These are phyloP conservation scores for Xanthoparmelia taractica DNA, from an alignment of 495 filamentous ascomycete genomes.

Conservation along the genomic window DNA sequence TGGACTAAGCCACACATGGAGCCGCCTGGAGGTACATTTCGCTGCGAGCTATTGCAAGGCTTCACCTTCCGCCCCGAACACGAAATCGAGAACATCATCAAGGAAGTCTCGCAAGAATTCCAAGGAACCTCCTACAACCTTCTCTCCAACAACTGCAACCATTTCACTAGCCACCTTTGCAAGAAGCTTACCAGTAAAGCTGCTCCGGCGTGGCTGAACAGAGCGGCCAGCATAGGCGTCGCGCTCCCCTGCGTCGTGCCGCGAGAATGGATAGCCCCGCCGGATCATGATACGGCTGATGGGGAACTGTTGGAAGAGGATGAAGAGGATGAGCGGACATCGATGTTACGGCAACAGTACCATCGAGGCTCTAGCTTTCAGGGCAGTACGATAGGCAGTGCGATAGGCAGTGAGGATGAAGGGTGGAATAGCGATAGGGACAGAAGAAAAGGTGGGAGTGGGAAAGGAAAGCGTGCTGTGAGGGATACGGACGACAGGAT, in stretches of 20 bases:
- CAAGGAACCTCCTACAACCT: conserved; percentile 66
- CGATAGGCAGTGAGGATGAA: conserved; percentile 16
- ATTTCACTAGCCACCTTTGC: conserved; percentile 67
- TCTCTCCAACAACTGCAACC: conserved; percentile 73
- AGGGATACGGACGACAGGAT: conserved; percentile 35
- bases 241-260: conserved; percentile 73
- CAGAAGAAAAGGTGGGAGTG: conserved; percentile 24
- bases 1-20: conserved; percentile 60
- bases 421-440: conserved; percentile 31
- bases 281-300: conserved; percentile 63
- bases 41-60: conserved; percentile 60
- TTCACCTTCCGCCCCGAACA: conserved; percentile 53
- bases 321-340: conserved; percentile 42
- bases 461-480: conserved; percentile 30
- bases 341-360: conserved; percentile 43
- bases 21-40: conserved; percentile 67
- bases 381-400: not conserved
- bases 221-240: conserved; percentile 69
- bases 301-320: conserved; percentile 58
- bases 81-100: conserved; percentile 61
- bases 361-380: conserved; percentile 13
- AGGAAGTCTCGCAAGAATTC: conserved; percentile 57
- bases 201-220: conserved; percentile 65
- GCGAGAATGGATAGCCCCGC: conserved; percentile 66
- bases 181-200: conserved; percentile 53